These are phyloP conservation scores for Plenodomus biglobosus DNA, from an alignment of 2,329 filamentous ascomycete genomes.

Conservation along the genomic window DNA sequence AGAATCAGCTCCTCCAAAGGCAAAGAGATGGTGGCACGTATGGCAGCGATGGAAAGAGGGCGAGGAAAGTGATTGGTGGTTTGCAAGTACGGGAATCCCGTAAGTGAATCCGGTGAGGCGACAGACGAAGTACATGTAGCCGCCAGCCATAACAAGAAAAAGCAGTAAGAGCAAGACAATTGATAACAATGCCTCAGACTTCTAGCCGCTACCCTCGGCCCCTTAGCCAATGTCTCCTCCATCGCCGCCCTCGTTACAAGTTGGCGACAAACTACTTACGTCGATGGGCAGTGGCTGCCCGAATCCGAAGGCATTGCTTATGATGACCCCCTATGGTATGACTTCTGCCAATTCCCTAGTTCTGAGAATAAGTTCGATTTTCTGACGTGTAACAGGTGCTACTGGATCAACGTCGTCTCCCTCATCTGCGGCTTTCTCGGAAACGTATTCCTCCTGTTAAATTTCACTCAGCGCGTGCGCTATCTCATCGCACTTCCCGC, in stretches of 20 bases:
- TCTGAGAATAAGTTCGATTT: neutral
- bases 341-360: neutral
- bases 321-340: slow-evolving; percentile 67
- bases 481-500: slow-evolving; percentile 81
- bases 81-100: slow-evolving; percentile 43
- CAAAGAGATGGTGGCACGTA: slow-evolving; percentile 13
- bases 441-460: slow-evolving; percentile 80
- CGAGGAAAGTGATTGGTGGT: slow-evolving; percentile 42
- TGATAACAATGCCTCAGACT: slow-evolving; percentile 47
- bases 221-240: slow-evolving; percentile 83
- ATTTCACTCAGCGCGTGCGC: slow-evolving; percentile 78
- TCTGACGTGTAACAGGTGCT: slow-evolving; percentile 56
- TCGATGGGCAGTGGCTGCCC: slow-evolving; percentile 50
- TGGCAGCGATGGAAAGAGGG: slow-evolving; percentile 16
- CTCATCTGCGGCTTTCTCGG: slow-evolving; percentile 74
- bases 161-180: too few species aligned
- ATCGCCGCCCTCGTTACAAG: slow-evolving; percentile 81
- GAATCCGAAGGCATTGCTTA: slow-evolving; percentile 61
- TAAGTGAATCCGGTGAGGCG: neutral
- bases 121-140: too few species aligned
- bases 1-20: neutral
- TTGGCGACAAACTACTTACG: slow-evolving; percentile 66
- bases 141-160: too few species aligned
- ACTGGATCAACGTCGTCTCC: slow-evolving; percentile 74
- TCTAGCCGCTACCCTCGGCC: slow-evolving; percentile 79